Evolutionary conservation across 73 alveolate genomes (phyloP).

Genomic region (Symbiodinium pilosum): DNA sequence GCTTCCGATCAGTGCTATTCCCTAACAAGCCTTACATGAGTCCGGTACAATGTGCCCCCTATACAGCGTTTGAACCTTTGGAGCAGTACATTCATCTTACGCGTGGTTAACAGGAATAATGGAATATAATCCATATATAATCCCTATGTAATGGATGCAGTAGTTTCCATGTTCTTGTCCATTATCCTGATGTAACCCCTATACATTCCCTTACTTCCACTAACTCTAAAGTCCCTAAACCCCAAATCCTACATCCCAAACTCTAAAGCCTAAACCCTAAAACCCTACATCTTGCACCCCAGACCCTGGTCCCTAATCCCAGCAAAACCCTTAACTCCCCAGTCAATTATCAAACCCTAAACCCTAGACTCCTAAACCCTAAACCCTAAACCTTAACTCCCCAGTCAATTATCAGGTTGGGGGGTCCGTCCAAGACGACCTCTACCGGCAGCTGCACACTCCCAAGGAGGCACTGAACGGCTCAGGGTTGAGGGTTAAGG

Average conservation of each 20-base stretch:
- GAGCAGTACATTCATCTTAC: too few species aligned
- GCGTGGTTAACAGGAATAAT: too few species aligned
- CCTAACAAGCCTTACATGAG: too few species aligned
- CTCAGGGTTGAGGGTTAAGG: too few species aligned
- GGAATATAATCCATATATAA: too few species aligned
- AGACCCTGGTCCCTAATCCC: background rate
- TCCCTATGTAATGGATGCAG: too few species aligned
- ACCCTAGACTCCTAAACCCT: background rate
- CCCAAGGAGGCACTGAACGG: background rate
- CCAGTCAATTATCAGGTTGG: background rate
- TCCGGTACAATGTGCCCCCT: too few species aligned
- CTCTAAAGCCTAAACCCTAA: background rate
- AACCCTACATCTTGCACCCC: background rate
- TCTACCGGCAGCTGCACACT: conserved; percentile 1
- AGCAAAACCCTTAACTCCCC: background rate
- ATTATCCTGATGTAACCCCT: too few species aligned
- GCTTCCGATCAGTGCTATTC: too few species aligned
- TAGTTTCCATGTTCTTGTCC: too few species aligned
- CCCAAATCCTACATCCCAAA: background rate
- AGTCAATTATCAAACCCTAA: background rate
- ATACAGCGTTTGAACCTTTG: too few species aligned
- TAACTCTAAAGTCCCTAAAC: background rate
- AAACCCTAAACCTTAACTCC: background rate
- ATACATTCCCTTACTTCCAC: background rate
- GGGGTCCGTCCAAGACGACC: conserved; percentile 6